A percentile compares a stretch with the other conserved stretches of the same genome.
These are phyloP conservation scores for Orbilia blumenaviensis DNA, from an alignment of 2,329 filamentous ascomycete species.

Conservation along the genomic window DNA sequence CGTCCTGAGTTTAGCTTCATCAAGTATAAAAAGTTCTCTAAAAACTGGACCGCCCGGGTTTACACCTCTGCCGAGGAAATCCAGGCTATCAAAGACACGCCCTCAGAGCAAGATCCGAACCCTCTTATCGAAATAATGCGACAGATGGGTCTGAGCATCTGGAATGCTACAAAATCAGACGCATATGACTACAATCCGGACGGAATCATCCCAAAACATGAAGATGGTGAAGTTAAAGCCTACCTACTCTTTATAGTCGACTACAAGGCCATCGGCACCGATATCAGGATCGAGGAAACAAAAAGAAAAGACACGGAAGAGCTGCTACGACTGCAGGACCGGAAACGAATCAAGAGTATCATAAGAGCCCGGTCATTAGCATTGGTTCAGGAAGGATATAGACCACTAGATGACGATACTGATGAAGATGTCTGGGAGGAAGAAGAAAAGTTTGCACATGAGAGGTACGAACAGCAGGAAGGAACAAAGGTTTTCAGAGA, in stretches of 20 bases:
- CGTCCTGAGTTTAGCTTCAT: constrained; percentile 15
- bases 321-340: neutral
- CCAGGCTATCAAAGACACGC: neutral
- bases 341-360: constrained; percentile 5
- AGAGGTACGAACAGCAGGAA: neutral
- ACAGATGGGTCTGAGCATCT: constrained; percentile 20
- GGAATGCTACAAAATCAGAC: constrained; percentile 16
- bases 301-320: constrained; percentile 31
- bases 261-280: constrained; percentile 6
- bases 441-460: constrained; percentile 3
- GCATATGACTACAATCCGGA: constrained; percentile 36
- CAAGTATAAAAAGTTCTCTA: constrained; percentile 6
- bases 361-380: constrained; percentile 7
- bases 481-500: constrained; percentile 38
- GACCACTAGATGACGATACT: constrained; percentile 17
- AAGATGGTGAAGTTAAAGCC: constrained; percentile 23
- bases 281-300: neutral
- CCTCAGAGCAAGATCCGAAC: neutral
- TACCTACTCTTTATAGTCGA: constrained; percentile 37
- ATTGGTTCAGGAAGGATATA: neutral
- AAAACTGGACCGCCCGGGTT: constrained; percentile 20
- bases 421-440: constrained; percentile 38
- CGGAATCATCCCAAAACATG: constrained; percentile 13
- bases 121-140: constrained; percentile 4
- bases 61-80: constrained; percentile 3